Percentiles rank a stretch among this genome's conserved stretches.
phyloP scores from a whole-genome alignment of 352 stramenopile species.

The Globisporangium carolinianum region DNA sequence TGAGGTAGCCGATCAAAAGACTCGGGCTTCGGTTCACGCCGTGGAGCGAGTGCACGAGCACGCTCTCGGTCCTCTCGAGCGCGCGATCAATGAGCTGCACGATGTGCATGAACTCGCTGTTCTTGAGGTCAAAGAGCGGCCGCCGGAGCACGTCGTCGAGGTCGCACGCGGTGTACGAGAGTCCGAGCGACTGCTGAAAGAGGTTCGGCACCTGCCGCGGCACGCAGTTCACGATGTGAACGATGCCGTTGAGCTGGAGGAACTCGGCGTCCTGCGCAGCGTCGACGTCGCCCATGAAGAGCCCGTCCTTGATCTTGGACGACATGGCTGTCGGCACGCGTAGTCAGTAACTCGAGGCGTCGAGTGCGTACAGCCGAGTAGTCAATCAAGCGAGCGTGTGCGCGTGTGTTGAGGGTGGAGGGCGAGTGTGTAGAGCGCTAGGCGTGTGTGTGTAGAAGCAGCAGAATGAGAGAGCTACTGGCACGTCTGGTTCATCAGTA shows the following conservation, averaged over 20 bases:
- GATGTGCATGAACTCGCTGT: slow-evolving; percentile 77
- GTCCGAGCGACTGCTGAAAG: slow-evolving; percentile 80
- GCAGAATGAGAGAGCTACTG: neutral
- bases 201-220: slow-evolving; percentile 87
- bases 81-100: slow-evolving; percentile 72
- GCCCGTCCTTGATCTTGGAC: slow-evolving; percentile 91
- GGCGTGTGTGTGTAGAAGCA: neutral
- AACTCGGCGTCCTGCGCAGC: slow-evolving; percentile 91
- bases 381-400: neutral
- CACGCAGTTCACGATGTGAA: slow-evolving; percentile 89
- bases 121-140: slow-evolving; percentile 79
- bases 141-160: slow-evolving; percentile 58
- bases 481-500: slow-evolving; percentile 5
- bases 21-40: slow-evolving; percentile 76
- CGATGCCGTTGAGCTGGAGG: slow-evolving; percentile 90
- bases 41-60: slow-evolving; percentile 86
- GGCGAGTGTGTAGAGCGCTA: neutral
- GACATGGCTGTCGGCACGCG: slow-evolving; percentile 47
- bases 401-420: neutral
- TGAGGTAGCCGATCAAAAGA: slow-evolving; percentile 87
- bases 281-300: slow-evolving; percentile 92
- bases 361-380: neutral
- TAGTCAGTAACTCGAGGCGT: neutral
- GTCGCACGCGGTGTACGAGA: slow-evolving; percentile 77
- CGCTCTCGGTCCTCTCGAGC: slow-evolving; percentile 78